Evolutionary conservation across 352 stramenopile species (phyloP).

Genomic region (Pythium biforme): DNA sequence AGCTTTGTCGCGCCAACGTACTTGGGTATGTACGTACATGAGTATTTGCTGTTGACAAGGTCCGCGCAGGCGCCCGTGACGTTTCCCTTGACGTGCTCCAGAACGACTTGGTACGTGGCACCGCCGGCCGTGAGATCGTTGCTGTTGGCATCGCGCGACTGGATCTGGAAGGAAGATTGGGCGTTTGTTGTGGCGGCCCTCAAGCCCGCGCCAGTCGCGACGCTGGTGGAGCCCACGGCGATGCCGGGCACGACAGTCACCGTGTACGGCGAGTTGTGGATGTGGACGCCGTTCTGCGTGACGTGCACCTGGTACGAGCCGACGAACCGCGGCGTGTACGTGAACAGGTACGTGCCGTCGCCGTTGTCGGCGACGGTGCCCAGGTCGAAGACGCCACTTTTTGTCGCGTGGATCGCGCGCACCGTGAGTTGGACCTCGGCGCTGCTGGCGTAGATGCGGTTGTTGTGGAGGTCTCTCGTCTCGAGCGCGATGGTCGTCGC

Average conservation of each 20-base stretch:
- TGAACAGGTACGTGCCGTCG: constrained; percentile 35
- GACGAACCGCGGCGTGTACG: constrained; percentile 32
- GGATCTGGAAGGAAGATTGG: constrained; percentile 59
- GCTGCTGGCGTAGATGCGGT: constrained; percentile 49
- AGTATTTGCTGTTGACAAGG: constrained; percentile 54
- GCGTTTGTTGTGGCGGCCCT: constrained; percentile 47
- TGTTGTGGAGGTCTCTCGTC: constrained; percentile 52
- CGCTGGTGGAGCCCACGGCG: constrained; percentile 42
- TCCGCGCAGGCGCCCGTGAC: constrained; percentile 48
- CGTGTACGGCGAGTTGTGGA: constrained; percentile 64
- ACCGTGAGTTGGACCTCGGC: constrained; percentile 27
- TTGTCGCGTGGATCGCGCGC: constrained; percentile 38
- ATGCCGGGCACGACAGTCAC: constrained; percentile 50
- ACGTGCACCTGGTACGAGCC: constrained; percentile 43
- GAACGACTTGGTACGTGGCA: constrained; percentile 34
- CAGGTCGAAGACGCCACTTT: constrained; percentile 19
- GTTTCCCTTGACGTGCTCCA: constrained; percentile 40
- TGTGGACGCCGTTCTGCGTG: constrained; percentile 34
- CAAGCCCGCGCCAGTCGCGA: constrained; percentile 37
- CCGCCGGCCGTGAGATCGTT: constrained; percentile 51
- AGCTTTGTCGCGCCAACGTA: constrained; percentile 40
- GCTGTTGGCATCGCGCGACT: constrained; percentile 48
- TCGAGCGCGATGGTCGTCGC: constrained; percentile 41
- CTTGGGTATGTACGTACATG: constrained; percentile 57
- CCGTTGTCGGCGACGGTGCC: constrained; percentile 28